phyloP scores from a whole-genome alignment of 225 moss, liverwort and hornwort genomes.

The Sphagnum tenellum region DNA sequence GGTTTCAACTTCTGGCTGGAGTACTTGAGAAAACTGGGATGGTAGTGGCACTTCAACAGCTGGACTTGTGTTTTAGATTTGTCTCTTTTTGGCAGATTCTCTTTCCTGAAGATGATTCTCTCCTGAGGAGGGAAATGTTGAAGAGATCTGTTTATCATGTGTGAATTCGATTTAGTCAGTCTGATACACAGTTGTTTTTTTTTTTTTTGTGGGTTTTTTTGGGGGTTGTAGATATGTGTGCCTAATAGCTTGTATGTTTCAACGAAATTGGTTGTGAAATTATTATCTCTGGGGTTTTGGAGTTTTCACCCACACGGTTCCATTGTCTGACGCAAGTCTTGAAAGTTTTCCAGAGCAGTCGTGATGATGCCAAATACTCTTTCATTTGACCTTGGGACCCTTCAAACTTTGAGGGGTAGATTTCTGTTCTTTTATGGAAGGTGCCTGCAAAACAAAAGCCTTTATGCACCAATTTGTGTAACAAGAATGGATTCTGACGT shows the following conservation, averaged over 20 bases:
- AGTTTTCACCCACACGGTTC: slow-evolving; percentile 88
- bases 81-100: too few species aligned
- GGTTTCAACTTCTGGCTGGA: slow-evolving; percentile 38
- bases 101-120: too few species aligned
- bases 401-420: slow-evolving; percentile 72
- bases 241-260: slow-evolving; percentile 73
- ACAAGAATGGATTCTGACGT: too few species aligned
- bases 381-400: slow-evolving; percentile 77
- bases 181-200: too few species aligned
- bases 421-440: slow-evolving; percentile 89
- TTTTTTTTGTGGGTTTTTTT: too few species aligned
- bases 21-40: slow-evolving; percentile 85
- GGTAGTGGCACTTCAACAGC: slow-evolving; percentile 74
- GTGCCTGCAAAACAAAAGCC: slow-evolving; percentile 12
- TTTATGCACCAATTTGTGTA: too few species aligned
- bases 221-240: slow-evolving; percentile 68
- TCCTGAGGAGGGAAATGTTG: too few species aligned
- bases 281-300: slow-evolving; percentile 71
- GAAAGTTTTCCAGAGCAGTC: slow-evolving; percentile 55
- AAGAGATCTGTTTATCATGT: too few species aligned
- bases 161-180: too few species aligned
- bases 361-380: slow-evolving; percentile 33
- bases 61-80: slow-evolving; percentile 10
- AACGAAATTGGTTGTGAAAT: slow-evolving; percentile 65
- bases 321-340: slow-evolving; percentile 89